Percentiles rank a stretch among this genome's conserved stretches.
Evolutionary conservation across 2,329 filamentous ascomycete genomes (phyloP).

Genomic region (Talaromyces sp.): DNA sequence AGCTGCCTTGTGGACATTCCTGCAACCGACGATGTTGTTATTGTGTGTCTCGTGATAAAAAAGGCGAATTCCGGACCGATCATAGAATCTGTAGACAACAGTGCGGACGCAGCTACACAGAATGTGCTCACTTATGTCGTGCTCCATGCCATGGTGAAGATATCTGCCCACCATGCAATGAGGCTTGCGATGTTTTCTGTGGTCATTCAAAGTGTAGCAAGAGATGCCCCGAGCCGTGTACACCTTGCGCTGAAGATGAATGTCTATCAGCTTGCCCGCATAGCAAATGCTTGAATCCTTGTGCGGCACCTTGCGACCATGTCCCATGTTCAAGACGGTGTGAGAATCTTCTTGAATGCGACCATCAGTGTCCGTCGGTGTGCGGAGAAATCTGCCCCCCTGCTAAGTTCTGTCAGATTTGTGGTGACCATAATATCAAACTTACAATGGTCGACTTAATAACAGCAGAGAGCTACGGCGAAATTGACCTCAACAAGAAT

Average conservation of each 20-base stretch:
- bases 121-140: constrained; percentile 53
- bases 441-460: constrained; percentile 52
- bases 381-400: constrained; percentile 60
- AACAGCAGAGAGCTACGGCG: constrained; percentile 47
- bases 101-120: constrained; percentile 48
- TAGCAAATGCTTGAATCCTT: constrained; percentile 47
- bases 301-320: constrained; percentile 62
- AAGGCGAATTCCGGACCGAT: constrained; percentile 23
- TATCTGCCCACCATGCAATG: constrained; percentile 23
- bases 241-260: constrained; percentile 51
- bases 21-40: constrained; percentile 46
- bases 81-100: constrained; percentile 39
- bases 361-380: constrained; percentile 59
- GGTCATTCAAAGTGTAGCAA: constrained; percentile 52
- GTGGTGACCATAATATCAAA: constrained; percentile 40
- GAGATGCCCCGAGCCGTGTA: constrained; percentile 54
- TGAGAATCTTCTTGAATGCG: constrained; percentile 47
- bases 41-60: constrained; percentile 40
- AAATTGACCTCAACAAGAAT: constrained; percentile 53
- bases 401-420: constrained; percentile 51
- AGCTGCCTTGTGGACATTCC: constrained; percentile 53
- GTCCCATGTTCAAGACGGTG: constrained; percentile 61
- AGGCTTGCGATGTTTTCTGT: constrained; percentile 52
- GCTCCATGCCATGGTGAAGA: constrained; percentile 45
- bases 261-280: constrained; percentile 56